These are phyloP conservation scores for Colletotrichum incanum DNA, from an alignment of 2,329 filamentous ascomycete species.

Conservation along the genomic window DNA sequence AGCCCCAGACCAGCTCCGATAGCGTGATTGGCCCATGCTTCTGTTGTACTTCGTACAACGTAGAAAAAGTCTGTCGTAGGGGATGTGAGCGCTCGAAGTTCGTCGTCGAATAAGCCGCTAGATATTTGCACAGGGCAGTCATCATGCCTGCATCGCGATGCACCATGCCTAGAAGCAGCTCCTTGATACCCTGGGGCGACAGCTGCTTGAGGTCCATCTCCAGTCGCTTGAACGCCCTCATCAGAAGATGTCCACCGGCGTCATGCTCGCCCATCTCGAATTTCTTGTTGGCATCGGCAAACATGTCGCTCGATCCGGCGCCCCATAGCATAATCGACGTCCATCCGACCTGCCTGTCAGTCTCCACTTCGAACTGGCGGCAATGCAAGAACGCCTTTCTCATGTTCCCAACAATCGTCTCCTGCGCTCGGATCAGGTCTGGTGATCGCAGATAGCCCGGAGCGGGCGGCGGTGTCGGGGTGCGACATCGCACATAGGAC, in stretches of 20 bases:
- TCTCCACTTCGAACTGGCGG: constrained; percentile 60
- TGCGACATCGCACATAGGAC: constrained; percentile 61
- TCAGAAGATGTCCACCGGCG: constrained; percentile 57
- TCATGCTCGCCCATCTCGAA: constrained; percentile 59
- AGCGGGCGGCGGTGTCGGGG: constrained; percentile 60
- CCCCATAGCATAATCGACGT: constrained; percentile 61
- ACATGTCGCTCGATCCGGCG: constrained; percentile 59
- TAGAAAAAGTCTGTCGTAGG: constrained; percentile 59
- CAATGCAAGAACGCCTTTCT: constrained; percentile 62
- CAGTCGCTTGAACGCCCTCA: constrained; percentile 61
- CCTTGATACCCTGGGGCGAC: constrained; percentile 60
- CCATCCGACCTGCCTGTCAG: constrained; percentile 57
- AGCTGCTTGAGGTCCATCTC: constrained; percentile 60
- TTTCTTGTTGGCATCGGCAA: constrained; percentile 61
- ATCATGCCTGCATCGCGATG: constrained; percentile 61
- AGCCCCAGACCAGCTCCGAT: constrained; percentile 61
- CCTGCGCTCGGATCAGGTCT: constrained; percentile 61
- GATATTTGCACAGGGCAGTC: constrained; percentile 62
- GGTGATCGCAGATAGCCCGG: constrained; percentile 60
- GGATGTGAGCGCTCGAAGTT: constrained; percentile 61
- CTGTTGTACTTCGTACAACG: constrained; percentile 62
- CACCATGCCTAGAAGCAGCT: constrained; percentile 61
- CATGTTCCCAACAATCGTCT: constrained; percentile 61
- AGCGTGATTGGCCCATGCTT: constrained; percentile 60
- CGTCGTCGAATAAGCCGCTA: constrained; percentile 60